Percentiles rank a stretch among this genome's conserved stretches.
Evolutionary conservation across 768 basidiomycete genomes (phyloP).

Genomic region (Cystoderma amianthinum): DNA sequence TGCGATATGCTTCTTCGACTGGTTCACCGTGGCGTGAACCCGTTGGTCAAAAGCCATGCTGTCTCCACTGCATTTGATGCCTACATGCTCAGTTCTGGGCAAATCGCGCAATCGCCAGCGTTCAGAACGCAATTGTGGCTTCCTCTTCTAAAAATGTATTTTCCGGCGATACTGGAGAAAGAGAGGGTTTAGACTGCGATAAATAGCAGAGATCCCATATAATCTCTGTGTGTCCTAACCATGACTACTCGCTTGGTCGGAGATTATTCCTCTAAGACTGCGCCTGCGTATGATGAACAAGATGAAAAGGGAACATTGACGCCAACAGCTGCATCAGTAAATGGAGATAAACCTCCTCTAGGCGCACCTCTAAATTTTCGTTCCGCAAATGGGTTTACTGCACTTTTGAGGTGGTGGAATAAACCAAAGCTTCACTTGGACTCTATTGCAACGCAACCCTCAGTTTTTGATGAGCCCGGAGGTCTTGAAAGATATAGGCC

Average conservation of each 20-base stretch:
- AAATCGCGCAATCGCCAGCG: slow-evolving; percentile 16
- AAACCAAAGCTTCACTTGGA: slow-evolving; percentile 30
- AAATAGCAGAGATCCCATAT: slow-evolving; percentile 1
- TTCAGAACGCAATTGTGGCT: slow-evolving; percentile 15
- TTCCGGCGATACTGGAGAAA: background rate
- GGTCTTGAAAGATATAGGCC: slow-evolving; percentile 45
- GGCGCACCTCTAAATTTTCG: slow-evolving; percentile 19
- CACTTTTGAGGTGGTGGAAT: slow-evolving; percentile 23
- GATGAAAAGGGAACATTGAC: slow-evolving; percentile 5
- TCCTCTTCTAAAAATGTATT: background rate
- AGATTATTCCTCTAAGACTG: background rate
- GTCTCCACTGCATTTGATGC: too few relatives aligned
- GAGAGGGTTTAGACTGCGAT: background rate
- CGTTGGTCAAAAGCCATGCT: too few relatives aligned
- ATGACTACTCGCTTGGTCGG: background rate
- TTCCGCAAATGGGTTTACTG: slow-evolving; percentile 12
- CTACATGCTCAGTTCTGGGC: background rate
- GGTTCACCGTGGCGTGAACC: too few relatives aligned
- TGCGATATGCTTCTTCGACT: too few relatives aligned
- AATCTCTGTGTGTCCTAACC: background rate
- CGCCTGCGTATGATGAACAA: slow-evolving; percentile 7
- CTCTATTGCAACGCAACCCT: slow-evolving; percentile 51
- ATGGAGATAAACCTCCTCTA: slow-evolving; percentile 18
- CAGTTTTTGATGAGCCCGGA: slow-evolving; percentile 53
- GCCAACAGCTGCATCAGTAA: slow-evolving; percentile 4